Evolutionary conservation across 805 yeast species (phyloP).

Genomic region (Schwanniomyces vanrijiae): DNA sequence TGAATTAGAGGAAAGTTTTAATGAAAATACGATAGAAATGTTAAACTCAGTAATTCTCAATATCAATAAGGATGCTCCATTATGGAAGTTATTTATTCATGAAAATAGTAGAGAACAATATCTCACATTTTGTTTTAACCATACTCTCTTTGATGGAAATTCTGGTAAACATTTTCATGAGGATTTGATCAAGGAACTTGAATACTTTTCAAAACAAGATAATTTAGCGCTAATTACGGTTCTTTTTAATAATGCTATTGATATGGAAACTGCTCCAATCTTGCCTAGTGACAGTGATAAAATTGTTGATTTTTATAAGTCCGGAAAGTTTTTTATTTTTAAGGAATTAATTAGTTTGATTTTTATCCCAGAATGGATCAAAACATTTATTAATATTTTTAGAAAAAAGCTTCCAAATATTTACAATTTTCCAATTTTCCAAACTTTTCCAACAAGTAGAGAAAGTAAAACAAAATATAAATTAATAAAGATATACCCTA

Average conservation of each 20-base stretch:
- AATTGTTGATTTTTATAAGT: constrained; percentile 7
- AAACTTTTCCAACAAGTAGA: constrained; percentile 5
- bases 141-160: constrained; percentile 32
- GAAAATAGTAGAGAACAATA: constrained; percentile 13
- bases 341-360: background rate
- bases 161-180: constrained; percentile 29
- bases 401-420: constrained; percentile 6
- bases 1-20: constrained; percentile 11
- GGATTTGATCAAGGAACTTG: constrained; percentile 17
- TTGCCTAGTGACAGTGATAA: constrained; percentile 5
- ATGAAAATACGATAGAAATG: constrained; percentile 10
- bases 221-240: background rate
- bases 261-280: background rate
- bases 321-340: constrained; percentile 4
- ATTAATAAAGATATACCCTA: constrained; percentile 10
- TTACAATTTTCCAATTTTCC: constrained; percentile 11
- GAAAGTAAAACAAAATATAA: constrained; percentile 8
- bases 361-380: background rate
- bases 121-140: constrained; percentile 25
- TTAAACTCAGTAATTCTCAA: constrained; percentile 2
- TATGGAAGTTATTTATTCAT: constrained; percentile 21
- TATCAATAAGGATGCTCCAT: constrained; percentile 13
- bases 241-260: constrained; percentile 9
- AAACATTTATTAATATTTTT: background rate
- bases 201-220: constrained; percentile 7